These are phyloP conservation scores for Crithidia acanthocephali DNA, from an alignment of 208 protist genomes.

Conservation along the genomic window DNA sequence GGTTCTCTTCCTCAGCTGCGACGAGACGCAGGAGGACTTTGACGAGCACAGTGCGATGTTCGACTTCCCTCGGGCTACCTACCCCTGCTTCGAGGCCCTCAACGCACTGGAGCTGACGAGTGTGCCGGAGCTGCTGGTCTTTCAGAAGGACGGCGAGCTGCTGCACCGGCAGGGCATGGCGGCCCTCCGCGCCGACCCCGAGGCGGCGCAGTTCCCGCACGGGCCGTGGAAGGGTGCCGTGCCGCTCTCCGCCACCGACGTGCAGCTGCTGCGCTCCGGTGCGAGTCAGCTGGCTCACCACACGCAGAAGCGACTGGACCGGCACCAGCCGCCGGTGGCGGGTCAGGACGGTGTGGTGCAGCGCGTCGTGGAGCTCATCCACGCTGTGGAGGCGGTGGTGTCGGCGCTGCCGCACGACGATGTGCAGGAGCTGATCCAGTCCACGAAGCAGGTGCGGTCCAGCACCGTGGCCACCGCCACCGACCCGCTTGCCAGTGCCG, in stretches of 20 bases:
- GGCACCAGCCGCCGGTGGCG: constrained; percentile 20
- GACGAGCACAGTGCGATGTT: constrained; percentile 44
- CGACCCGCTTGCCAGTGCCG: neutral
- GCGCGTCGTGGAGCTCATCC: constrained; percentile 46
- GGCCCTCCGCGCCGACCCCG: constrained; percentile 64
- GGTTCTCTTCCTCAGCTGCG: constrained; percentile 62
- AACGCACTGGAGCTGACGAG: constrained; percentile 31
- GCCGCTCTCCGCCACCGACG: constrained; percentile 57
- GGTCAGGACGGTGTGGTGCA: constrained; percentile 20
- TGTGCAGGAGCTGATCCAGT: constrained; percentile 31
- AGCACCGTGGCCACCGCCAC: constrained; percentile 14
- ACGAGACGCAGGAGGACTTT: constrained; percentile 48
- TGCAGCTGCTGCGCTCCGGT: constrained; percentile 45
- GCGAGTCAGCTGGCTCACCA: constrained; percentile 59
- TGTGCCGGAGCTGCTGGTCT: constrained; percentile 59
- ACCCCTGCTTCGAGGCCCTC: constrained; percentile 41
- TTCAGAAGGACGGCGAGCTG: constrained; percentile 52
- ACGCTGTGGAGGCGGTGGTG: constrained; percentile 43
- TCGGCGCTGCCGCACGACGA: constrained; percentile 45
- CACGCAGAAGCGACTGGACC: constrained; percentile 50
- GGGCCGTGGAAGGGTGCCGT: constrained; percentile 46
- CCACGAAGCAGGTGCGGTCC: constrained; percentile 7
- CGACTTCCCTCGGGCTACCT: constrained; percentile 52
- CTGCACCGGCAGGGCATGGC: constrained; percentile 57
- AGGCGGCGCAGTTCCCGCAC: constrained; percentile 52